Evolutionary conservation across 805 yeast genomes (phyloP), one percentile per base, ranked within the genome.

Genomic region (Kodamaea fukazawae): DNA sequence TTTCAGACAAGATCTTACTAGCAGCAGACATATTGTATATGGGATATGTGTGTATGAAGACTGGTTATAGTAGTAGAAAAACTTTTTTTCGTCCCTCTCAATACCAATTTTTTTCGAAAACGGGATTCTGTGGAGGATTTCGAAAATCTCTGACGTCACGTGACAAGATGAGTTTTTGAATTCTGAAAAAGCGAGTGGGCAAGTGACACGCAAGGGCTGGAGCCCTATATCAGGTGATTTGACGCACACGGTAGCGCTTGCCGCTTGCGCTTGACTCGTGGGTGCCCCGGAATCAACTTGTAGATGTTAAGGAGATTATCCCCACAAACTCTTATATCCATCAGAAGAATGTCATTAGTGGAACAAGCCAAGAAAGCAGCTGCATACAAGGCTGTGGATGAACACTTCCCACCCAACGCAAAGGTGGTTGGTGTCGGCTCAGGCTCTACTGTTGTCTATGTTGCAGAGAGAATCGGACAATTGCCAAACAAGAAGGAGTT

Each of bases 381-480:
- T 14, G 98, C 97, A 7, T 88, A 83, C 69, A 70, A 74, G 40
- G 99, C 99, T 2, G 96, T 93, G 25, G 96, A 91, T 60, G 90
- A 86, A 40, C 83, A 89, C 55, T 74, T 86, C 58, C 83, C 86
- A 25, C 61, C 73, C 15, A 50, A 67, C 28, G 87, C 89, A 48
- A 79, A 75, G 52, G 83, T 87, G 11, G 75, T 93, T 12, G 99
- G 99, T 29, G 80, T 93, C 46, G 99, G 99, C 9, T 87, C 96
- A 16, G 99, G 99, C 1, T 84, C 96, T 15, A 93, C 99, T 0
- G 99, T 93, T 3, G 86, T 93, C n/a, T 93, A 87, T 60, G 96
- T 86, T 44, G 99, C 96, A 16, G 98, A 93, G 62, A 75, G 97
- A 55, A 75, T 93, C 41, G 96, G 95, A 7, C 89, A 85, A 61